Conservation (phyloP, 208 protist species). For the Leptomonas pyrrhocoris region DNA sequence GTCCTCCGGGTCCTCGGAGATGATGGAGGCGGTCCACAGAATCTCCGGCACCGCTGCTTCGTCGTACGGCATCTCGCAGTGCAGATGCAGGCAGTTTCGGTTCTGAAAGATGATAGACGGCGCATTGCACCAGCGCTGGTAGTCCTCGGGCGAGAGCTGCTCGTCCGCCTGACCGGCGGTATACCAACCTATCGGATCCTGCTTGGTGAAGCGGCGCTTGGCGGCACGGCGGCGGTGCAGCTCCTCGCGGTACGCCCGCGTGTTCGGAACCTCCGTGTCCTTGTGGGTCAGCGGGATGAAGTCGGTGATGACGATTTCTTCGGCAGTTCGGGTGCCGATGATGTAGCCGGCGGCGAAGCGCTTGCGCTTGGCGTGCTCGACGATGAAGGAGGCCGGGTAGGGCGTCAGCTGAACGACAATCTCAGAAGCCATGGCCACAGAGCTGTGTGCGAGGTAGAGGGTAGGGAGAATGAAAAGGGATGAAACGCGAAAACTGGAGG, state of each 20-base stretch:
- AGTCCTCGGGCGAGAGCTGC: constrained; percentile 34
- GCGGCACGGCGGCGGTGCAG: constrained; percentile 40
- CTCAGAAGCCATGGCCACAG: constrained; percentile 13
- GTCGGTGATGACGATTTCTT: constrained; percentile 65
- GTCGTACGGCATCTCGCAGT: constrained; percentile 50
- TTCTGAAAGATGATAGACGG: constrained; percentile 46
- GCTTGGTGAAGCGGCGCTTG: constrained; percentile 58
- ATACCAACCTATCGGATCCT: constrained; percentile 81
- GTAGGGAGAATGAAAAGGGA: not conserved
- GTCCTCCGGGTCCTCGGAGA: constrained; percentile 30
- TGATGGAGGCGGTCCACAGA: constrained; percentile 44
- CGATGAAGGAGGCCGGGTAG: constrained; percentile 78
- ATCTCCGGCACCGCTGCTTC: constrained; percentile 34
- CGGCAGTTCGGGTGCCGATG: constrained; percentile 48
- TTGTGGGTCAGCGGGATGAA: constrained; percentile 75
- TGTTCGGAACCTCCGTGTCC: constrained; percentile 26
- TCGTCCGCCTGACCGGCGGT: constrained; percentile 42
- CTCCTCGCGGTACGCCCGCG: constrained; percentile 40
- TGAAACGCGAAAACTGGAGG: not conserved
- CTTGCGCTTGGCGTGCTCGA: constrained; percentile 86
- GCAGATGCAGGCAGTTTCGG: constrained; percentile 48
- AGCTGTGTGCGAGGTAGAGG: not conserved
- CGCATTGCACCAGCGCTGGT: constrained; percentile 61
- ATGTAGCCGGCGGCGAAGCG: constrained; percentile 66
- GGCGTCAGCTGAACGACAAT: constrained; percentile 48